These are phyloP conservation scores for Aspergillus piperis DNA, from an alignment of 2,329 filamentous ascomycete species.

Conservation along the genomic window DNA sequence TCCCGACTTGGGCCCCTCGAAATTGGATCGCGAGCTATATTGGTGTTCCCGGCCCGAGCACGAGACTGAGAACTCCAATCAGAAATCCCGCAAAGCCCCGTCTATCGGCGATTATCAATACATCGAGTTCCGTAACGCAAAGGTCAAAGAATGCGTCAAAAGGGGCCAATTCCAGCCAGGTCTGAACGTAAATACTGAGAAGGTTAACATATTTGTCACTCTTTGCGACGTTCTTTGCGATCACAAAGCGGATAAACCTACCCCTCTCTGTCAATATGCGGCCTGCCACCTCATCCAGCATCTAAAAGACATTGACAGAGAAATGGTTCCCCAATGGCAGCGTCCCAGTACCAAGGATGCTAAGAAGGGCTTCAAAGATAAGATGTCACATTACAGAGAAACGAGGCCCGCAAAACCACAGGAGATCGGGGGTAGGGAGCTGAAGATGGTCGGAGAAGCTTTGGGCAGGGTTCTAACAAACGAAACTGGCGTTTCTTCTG, in stretches of 20 bases:
- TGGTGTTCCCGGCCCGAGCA: not conserved
- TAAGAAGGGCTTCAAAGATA: not conserved
- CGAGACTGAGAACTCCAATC: not conserved
- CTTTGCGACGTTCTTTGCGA: constrained; percentile 1
- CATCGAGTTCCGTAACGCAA: not conserved
- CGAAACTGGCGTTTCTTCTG: not conserved
- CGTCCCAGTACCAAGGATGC: not conserved
- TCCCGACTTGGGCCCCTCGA: not conserved
- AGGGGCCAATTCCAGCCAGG: not conserved
- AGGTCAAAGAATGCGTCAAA: not conserved
- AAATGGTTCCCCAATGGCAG: not conserved
- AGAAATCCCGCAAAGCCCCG: not conserved
- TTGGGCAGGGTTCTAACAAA: not conserved
- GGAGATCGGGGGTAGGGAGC: not conserved
- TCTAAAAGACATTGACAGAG: not conserved
- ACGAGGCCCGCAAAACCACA: not conserved
- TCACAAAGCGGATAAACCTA: not conserved
- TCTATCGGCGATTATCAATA: not conserved
- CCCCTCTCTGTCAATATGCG: not conserved
- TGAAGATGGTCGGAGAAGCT: not conserved
- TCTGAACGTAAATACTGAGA: not conserved
- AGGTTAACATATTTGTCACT: not conserved
- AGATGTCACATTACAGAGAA: not conserved
- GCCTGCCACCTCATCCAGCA: not conserved
- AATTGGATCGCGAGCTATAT: not conserved